Percentiles rank a stretch among this genome's conserved stretches.
Evolutionary conservation across 768 basidiomycete species (phyloP).

Genomic region (Holtermanniella nyarrowii): DNA sequence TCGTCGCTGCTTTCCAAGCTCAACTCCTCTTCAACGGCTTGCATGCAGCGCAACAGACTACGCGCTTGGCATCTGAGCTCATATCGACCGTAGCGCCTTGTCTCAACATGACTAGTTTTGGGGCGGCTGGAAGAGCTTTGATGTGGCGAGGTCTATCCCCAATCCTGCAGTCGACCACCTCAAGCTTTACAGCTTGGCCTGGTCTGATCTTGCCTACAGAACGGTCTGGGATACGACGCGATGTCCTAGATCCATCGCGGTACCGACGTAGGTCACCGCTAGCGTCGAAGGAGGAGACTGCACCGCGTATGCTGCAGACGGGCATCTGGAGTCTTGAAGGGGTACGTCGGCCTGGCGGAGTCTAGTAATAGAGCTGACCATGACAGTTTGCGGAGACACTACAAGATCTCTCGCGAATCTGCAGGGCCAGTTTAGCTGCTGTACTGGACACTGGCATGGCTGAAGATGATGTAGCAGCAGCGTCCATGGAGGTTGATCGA

Average conservation of each 20-base stretch:
- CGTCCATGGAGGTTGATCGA: background rate
- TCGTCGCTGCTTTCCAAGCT: conserved; percentile 60
- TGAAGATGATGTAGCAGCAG: too few relatives aligned
- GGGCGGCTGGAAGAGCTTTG: conserved; percentile 52
- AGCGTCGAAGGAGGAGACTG: too few relatives aligned
- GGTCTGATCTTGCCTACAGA: conserved; percentile 48
- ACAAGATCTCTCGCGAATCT: conserved; percentile 7
- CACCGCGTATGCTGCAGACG: conserved; percentile 46
- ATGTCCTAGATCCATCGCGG: conserved; percentile 41
- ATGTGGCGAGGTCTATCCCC: conserved; percentile 49
- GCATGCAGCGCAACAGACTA: conserved; percentile 51
- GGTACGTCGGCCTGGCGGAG: too few relatives aligned
- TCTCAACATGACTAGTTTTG: conserved; percentile 47
- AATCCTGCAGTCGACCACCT: background rate
- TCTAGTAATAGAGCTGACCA: conserved; percentile 8
- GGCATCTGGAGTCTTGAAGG: conserved; percentile 60
- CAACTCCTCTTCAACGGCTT: conserved; percentile 57
- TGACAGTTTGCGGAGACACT: conserved; percentile 7
- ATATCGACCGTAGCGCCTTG: conserved; percentile 44
- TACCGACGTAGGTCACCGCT: too few relatives aligned
- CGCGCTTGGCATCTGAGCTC: conserved; percentile 56
- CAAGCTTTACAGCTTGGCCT: conserved; percentile 35
- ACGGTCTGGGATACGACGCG: conserved; percentile 55
- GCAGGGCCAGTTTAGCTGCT: too few relatives aligned
- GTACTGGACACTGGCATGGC: too few relatives aligned